Base-by-base conservation (phyloP, 2,329 filamentous ascomycete species). In the Xylaria sp. region DNA sequence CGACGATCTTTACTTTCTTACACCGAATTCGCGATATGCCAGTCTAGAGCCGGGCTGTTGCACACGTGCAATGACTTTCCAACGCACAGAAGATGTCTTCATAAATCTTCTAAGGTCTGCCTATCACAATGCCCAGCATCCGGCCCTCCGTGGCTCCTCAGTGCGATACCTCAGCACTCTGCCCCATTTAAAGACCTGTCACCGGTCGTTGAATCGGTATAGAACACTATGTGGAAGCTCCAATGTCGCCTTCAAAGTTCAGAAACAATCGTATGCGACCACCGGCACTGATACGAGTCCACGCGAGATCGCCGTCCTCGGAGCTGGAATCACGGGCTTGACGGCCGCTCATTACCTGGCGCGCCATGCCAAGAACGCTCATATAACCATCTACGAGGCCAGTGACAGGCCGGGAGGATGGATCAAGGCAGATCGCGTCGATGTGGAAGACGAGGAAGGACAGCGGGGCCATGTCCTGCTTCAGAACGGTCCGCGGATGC, bases 291-390 rank as follows among this genome's bases (percentile, higher is more conserved):
- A 63, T 42, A 65, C 23, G 58, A 73, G 66, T 15, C 76, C 75
- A 10, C 74, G 79, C 65, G 73, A 80, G 23, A 82, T 93, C 64
- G 93, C 92, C 28, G 85, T 97, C 60, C 80, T 97, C 36, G 94
- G 94, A 61, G 93, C 90, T 68, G 94, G 94, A 48, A 90, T 97
- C 77, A 96, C 93, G 1, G 94, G 94, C 59, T 86, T 97, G 57
- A 88, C 91, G 42, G 86, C 90, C 46, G 93, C 93, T 36, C 93
- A 93, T 82, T 94, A 93, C 79, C 84, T 97, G 53, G 85, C 89
- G 13, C 88, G 88, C 72, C 84, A 90, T 74, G 86, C 92, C n/a
- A 88, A 90, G 4, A 67, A 79, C 56, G 85, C 89, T 40, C 88
- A 89, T 60, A 89, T 99, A 75, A 96, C 92, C 0, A 77, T 99